Percentiles rank a stretch among this genome's conserved stretches.
Evolutionary conservation across 2,329 filamentous ascomycete species (phyloP).

Genomic region (Cladosporium sp.): DNA sequence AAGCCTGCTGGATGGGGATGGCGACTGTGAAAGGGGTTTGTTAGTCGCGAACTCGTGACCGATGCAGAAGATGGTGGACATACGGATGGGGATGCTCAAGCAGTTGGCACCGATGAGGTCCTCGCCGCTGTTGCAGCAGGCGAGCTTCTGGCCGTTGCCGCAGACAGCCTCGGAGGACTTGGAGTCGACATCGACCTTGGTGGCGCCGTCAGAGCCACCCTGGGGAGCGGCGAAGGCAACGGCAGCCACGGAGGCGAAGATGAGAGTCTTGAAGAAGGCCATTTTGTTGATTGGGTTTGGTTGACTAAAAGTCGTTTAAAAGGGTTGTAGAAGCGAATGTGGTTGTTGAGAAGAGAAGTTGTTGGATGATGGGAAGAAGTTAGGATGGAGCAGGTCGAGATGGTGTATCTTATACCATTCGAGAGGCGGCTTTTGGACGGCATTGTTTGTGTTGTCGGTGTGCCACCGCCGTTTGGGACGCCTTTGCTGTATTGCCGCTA

Average conservation of each 20-base stretch:
- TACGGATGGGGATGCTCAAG: conserved; percentile 11
- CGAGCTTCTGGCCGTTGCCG: conserved; percentile 14
- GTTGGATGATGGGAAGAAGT: conserved; percentile 9
- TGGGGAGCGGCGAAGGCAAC: conserved; percentile 11
- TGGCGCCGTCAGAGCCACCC: conserved; percentile 7
- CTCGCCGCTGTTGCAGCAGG: conserved; percentile 12
- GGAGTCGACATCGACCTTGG: neutral
- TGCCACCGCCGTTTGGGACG: conserved; percentile 8
- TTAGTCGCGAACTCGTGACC: neutral
- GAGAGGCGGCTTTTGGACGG: no score
- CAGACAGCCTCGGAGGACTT: neutral
- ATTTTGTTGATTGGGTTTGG: conserved; percentile 8
- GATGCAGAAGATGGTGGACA: neutral
- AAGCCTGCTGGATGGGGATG: conserved; percentile 9
- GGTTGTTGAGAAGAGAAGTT: conserved; percentile 6
- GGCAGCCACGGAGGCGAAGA: conserved; percentile 13
- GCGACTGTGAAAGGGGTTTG: neutral
- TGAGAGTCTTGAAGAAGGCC: conserved; percentile 13
- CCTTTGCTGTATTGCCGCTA: neutral
- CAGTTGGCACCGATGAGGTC: conserved; percentile 12
- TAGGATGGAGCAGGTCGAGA: neutral
- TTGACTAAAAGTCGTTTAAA: conserved; percentile 10
- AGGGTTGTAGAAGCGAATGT: conserved; percentile 11
- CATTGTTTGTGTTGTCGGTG: conserved; percentile 8
- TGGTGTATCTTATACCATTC: conserved; percentile 9